Percentiles rank a stretch among this genome's conserved stretches.
phyloP scores from a whole-genome alignment of 495 filamentous ascomycete genomes.

The Penicillium fimorum region DNA sequence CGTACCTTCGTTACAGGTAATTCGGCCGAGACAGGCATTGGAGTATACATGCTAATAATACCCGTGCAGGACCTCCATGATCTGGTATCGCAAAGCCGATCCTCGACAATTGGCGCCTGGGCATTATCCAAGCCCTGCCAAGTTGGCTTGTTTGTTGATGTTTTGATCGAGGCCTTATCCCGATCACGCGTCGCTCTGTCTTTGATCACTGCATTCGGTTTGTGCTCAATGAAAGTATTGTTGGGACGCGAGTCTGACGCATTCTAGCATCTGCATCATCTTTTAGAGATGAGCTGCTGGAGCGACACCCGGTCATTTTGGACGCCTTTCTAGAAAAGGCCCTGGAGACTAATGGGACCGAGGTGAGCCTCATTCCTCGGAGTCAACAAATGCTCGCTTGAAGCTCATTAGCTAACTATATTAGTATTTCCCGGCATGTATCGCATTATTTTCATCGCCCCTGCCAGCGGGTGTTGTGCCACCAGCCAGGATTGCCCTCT shows the following conservation, averaged over 20 bases:
- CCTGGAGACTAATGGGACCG: conserved; percentile 25
- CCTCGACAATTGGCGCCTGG: conserved; percentile 35
- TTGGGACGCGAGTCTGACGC: conserved; percentile 6
- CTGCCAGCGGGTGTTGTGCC: conserved; percentile 32
- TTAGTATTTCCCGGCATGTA: conserved; percentile 42
- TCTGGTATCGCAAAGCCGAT: conserved; percentile 21
- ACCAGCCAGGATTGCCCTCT: conserved; percentile 43
- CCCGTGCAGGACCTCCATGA: conserved; percentile 39
- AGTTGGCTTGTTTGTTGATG: conserved; percentile 37
- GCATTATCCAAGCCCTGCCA: conserved; percentile 48
- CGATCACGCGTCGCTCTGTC: conserved; percentile 40
- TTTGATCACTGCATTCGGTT: conserved; percentile 43
- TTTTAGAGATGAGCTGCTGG: conserved; percentile 43
- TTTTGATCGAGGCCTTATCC: conserved; percentile 46
- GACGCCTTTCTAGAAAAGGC: conserved; percentile 42
- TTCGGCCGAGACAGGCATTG: not conserved
- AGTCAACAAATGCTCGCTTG: not conserved
- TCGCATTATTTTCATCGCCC: conserved; percentile 42
- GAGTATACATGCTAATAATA: not conserved
- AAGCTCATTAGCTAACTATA: conserved; percentile 5
- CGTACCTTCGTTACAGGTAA: conserved; percentile 43
- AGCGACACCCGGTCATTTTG: conserved; percentile 41
- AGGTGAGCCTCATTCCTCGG: conserved; percentile 30
- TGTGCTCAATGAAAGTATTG: conserved; percentile 1
- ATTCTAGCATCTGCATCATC: conserved; percentile 24